phyloP scores from a whole-genome alignment of 768 basidiomycete genomes.

The Rhizopogon vinicolor region DNA sequence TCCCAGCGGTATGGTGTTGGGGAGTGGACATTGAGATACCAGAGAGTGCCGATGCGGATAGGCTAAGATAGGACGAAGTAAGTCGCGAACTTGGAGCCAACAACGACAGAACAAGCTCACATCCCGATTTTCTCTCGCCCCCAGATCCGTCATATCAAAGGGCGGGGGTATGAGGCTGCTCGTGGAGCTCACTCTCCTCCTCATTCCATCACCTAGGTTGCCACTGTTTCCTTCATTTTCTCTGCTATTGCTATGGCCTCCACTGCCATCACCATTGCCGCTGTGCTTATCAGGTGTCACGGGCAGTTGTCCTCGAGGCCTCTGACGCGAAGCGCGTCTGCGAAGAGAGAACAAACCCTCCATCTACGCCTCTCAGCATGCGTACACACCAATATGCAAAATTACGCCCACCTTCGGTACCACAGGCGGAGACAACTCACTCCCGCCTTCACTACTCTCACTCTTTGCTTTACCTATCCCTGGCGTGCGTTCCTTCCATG shows the following conservation, averaged over 20 bases:
- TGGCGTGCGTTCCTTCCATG: slow-evolving; percentile 77
- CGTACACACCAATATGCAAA: not conserved
- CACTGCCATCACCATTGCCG: slow-evolving; percentile 7
- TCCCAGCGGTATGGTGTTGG: slow-evolving; percentile 74
- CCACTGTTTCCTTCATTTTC: not conserved
- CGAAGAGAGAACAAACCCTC: slow-evolving; percentile 31
- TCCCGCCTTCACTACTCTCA: slow-evolving; percentile 6
- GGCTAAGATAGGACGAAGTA: slow-evolving; percentile 47
- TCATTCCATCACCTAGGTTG: not conserved
- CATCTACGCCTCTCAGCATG: not conserved
- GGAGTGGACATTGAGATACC: slow-evolving; percentile 92
- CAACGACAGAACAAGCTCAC: slow-evolving; percentile 23
- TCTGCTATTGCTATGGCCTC: slow-evolving; percentile 2
- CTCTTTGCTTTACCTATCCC: slow-evolving; percentile 27
- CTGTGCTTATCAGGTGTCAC: slow-evolving; percentile 8
- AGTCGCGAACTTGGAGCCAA: slow-evolving; percentile 2
- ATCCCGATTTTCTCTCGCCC: slow-evolving; percentile 38
- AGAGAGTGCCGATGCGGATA: slow-evolving; percentile 76
- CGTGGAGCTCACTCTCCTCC: slow-evolving; percentile 13
- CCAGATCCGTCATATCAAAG: slow-evolving; percentile 44
- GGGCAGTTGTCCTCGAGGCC: slow-evolving; percentile 13
- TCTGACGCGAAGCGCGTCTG: slow-evolving; percentile 19
- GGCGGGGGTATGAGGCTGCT: slow-evolving; percentile 37
- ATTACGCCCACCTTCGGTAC: not conserved
- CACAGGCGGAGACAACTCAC: slow-evolving; percentile 13